phyloP scores from a whole-genome alignment of 192 early-diverging fungal genomes.

The Coemansia sp. region DNA sequence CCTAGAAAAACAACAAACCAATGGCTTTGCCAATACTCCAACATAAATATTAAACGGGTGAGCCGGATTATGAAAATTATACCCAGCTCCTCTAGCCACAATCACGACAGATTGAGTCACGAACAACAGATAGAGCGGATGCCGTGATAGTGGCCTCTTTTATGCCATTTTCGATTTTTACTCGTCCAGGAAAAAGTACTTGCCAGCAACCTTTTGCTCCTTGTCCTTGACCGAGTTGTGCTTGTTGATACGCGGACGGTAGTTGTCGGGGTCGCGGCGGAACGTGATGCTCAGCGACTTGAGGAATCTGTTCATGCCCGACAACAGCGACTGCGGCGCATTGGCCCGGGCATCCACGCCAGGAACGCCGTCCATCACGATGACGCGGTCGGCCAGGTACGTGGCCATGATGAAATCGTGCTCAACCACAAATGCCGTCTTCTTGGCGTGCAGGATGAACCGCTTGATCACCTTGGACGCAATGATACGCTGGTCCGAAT shows the following conservation, averaged over 20 bases:
- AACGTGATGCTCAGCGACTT: slow-evolving; percentile 90
- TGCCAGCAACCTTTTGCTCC: slow-evolving; percentile 85
- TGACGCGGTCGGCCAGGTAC: slow-evolving; percentile 93
- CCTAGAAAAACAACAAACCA: background rate
- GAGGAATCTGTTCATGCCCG: slow-evolving; percentile 98
- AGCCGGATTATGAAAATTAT: no score
- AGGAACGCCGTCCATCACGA: slow-evolving; percentile 93
- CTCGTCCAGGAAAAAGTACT: slow-evolving; percentile 69
- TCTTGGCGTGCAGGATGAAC: slow-evolving; percentile 93
- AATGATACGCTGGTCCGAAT: slow-evolving; percentile 99
- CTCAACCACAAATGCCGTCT: slow-evolving; percentile 98
- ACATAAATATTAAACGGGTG: background rate
- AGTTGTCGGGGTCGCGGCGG: slow-evolving; percentile 97
- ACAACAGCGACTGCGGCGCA: slow-evolving; percentile 83
- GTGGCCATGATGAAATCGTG: slow-evolving; percentile 99
- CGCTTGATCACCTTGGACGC: slow-evolving; percentile 98
- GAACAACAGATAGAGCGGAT: no score
- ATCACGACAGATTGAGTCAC: no score
- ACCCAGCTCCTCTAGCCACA: no score
- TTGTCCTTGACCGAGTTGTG: slow-evolving; percentile 88
- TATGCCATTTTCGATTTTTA: slow-evolving; percentile 5
- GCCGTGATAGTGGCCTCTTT: no score
- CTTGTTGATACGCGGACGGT: slow-evolving; percentile 98
- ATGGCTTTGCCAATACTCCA: background rate
- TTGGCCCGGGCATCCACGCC: slow-evolving; percentile 79